Evolutionary conservation across 352 stramenopile genomes (phyloP), one percentile per base, ranked within the genome.

Genomic region (Phytophthora nicotianae): DNA sequence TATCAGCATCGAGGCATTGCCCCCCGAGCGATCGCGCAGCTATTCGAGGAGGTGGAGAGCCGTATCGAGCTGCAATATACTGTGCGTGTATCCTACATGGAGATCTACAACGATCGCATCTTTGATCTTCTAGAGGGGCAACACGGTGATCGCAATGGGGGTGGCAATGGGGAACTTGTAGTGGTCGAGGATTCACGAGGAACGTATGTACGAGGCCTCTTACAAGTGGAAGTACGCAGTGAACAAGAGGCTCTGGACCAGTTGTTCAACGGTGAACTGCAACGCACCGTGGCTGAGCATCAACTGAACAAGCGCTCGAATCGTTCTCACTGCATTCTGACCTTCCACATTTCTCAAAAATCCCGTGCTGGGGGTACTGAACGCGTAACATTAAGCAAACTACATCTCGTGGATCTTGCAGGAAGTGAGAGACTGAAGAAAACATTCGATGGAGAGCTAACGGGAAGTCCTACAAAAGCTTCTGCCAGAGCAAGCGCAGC

Each of bases 41-140:
- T 98, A 6, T 98, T 93, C 56, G 78, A 96, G 38, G 87, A 97
- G 57, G 78, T 97, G n/a, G 85, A 92, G 35, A 92, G 81, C 61
- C 82, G 90, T 21, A 91, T 93, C 38, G 93, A 98, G 62, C 82
- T 94, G 29, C 83, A 90, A 46, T 98, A 96, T 61, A 76, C 59
- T 1, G 79, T 98, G 27, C 75, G 74, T 20, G 89, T 91, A 47
- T 97, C 91, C 47, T 98, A 98, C 79, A 93, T 98, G 83, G 95
- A 98, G 75, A 98, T 98, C 63, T 98, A 98, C 68, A 98, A 98
- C 70, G 95, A 98, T 53, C 86, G 85, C 24, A 97, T 98, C 52
- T 97, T 93, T 70, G 94, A 98, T 65, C 64, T 98, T 6, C 75
- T 98, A 3, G 69, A 76, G 47, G 65, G 55, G 21, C 66, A 74